phyloP scores from a whole-genome alignment of 441 rosid species.

The Populus hybrid region DNA sequence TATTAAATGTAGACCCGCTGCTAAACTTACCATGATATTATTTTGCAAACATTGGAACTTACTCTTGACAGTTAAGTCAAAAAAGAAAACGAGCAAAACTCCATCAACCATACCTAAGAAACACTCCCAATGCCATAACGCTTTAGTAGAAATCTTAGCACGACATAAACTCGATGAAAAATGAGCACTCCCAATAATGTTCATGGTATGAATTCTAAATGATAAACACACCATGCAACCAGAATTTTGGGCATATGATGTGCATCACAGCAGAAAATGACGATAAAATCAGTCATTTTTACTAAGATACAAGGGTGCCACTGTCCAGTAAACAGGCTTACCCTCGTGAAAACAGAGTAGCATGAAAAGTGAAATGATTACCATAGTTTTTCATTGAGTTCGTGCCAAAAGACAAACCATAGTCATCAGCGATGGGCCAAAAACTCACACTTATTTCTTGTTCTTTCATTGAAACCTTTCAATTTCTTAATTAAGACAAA shows the following conservation, averaged over 20 bases:
- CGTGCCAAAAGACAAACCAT: not conserved
- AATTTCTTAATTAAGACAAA: not conserved
- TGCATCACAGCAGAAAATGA: not conserved
- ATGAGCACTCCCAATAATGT: not conserved
- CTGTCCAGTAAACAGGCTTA: not conserved
- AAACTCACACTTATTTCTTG: not conserved
- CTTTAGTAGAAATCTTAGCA: not conserved
- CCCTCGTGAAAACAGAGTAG: not conserved
- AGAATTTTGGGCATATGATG: not conserved
- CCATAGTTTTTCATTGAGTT: not conserved
- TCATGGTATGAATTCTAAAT: not conserved
- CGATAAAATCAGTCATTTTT: not conserved
- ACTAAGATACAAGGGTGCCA: not conserved
- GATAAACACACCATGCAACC: not conserved
- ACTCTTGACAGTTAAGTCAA: not conserved
- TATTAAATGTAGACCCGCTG: not conserved
- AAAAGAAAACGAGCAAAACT: not conserved
- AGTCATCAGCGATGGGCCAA: not conserved
- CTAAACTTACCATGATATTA: not conserved
- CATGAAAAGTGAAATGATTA: not conserved
- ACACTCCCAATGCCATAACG: not conserved
- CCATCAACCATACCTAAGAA: not conserved
- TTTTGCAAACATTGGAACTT: not conserved
- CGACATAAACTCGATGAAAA: too few species aligned
- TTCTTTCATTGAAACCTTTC: not conserved